Base-by-base conservation (phyloP, 345 rosid species). In the Viola odorata region DNA sequence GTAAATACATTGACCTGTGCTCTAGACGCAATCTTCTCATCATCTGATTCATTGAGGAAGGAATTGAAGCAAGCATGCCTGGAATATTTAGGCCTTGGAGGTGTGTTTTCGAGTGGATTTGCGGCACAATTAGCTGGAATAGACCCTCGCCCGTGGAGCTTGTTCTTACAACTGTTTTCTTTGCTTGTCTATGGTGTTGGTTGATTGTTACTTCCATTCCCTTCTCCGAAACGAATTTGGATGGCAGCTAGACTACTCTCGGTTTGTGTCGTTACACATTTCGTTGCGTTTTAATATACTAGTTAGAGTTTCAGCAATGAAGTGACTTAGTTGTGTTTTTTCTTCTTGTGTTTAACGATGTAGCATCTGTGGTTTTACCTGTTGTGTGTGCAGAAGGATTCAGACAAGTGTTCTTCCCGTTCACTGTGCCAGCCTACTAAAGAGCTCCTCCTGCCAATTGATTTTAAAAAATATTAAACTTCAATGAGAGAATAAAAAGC, bases 51-150 rank as follows among this genome's bases (percentile, higher is more conserved):
- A 57, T 78, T 82, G 45, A 71, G 73, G 66, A 73, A 60, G 62
- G 85, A 81, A 61, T 68, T 81, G 85, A 74, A 82, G 0, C 64
- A 81, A 41, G 85, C 79, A 47, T 81, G 82, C 57, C 78, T 78
- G 41, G 81, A 73, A 49, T 81, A 81, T 70, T 66, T 81, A 36
- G 64, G 82, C 55, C 81, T 81, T 7, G 85, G 85, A 16, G 83
- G 83, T 1, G 23, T 59, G 10, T 78, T 62, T 66, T 61, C 83
- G 17, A 64, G 56, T 36, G 85, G 85, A 51, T 78, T 82, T 4
- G 51, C 74, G 41, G 61, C 85, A 56, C 61, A 78, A 51, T 78
- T 78, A 47, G 76, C 85, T 4, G 85, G 81, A 8, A 48, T 81
- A 55, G 73, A 78, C 63, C 82, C 82, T 58, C 65, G 73, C 37